Evolutionary conservation across 805 yeast species (phyloP).

Genomic region (Yarrowia sp.): DNA sequence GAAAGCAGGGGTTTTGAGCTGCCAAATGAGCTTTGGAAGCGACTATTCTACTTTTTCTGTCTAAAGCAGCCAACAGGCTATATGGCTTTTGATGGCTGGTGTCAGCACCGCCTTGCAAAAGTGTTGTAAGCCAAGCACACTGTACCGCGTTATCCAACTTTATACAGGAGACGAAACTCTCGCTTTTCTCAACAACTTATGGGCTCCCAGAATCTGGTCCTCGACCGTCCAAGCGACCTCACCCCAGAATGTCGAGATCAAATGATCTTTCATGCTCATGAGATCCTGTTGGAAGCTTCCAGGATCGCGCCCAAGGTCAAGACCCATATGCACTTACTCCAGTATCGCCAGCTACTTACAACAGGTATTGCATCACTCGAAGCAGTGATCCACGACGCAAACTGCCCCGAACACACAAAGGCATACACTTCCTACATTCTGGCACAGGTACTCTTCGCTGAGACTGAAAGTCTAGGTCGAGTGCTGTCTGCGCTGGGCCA

Average conservation of each 20-base stretch:
- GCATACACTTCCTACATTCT: conserved; percentile 1
- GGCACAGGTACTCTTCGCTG: conserved; percentile 27
- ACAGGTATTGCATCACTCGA: conserved; percentile 1
- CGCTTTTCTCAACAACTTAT: neutral
- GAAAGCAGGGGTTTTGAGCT: too few relatives aligned
- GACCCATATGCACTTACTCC: neutral
- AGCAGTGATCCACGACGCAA: conserved; percentile 19
- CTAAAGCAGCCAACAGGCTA: too few relatives aligned
- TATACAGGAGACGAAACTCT: neutral
- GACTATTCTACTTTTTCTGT: too few relatives aligned
- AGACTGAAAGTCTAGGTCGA: conserved; percentile 13
- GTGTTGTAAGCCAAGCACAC: neutral
- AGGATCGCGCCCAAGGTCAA: neutral
- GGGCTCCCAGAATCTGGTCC: neutral
- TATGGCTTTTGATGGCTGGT: too few relatives aligned
- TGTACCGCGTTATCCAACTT: conserved; percentile 3
- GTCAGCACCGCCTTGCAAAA: too few relatives aligned
- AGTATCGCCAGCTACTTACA: conserved; percentile 9
- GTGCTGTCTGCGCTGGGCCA: conserved; percentile 9
- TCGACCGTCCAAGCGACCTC: neutral
- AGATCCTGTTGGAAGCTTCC: neutral
- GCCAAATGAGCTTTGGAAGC: too few relatives aligned
- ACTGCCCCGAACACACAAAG: conserved; percentile 10
- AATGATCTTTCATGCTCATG: neutral
- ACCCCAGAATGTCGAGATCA: neutral